Conservation (phyloP, 768 basidiomycete species). For the Cubamyces lactineus region DNA sequence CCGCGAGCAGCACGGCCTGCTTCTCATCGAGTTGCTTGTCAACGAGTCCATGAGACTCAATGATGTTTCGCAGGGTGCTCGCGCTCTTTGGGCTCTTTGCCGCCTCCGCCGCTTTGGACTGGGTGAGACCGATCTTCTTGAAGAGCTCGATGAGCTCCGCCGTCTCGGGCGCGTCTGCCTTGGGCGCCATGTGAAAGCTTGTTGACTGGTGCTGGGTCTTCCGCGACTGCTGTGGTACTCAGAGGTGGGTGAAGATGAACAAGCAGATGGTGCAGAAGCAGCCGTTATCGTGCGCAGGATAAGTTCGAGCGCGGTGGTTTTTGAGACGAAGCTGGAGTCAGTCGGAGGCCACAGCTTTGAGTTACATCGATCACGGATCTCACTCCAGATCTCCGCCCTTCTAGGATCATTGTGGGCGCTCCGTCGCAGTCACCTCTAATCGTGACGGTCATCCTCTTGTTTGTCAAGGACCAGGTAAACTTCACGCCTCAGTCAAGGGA, state of each 20-base stretch:
- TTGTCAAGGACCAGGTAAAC: too few species aligned
- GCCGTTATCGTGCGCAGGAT: constrained; percentile 8
- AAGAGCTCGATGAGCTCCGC: constrained; percentile 57
- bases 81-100: constrained; percentile 82
- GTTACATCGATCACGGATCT: constrained; percentile 17
- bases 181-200: constrained; percentile 25
- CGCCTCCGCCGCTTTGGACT: constrained; percentile 80
- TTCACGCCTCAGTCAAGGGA: too few species aligned
- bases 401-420: constrained; percentile 5
- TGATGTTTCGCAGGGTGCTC: constrained; percentile 65
- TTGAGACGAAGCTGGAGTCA: constrained; percentile 1
- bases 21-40: constrained; percentile 71
- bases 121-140: constrained; percentile 74
- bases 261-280: background rate
- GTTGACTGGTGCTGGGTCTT: background rate
- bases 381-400: constrained; percentile 8
- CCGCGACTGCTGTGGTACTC: background rate
- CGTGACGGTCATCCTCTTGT: too few species aligned
- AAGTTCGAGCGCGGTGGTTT: background rate
- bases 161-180: constrained; percentile 37
- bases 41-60: constrained; percentile 56
- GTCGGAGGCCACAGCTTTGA: background rate
- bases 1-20: constrained; percentile 68
- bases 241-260: too few species aligned
- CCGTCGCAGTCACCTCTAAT: background rate